These are phyloP conservation scores for Globisporangium acanthophoron DNA, from an alignment of 352 stramenopile species.

Conservation along the genomic window DNA sequence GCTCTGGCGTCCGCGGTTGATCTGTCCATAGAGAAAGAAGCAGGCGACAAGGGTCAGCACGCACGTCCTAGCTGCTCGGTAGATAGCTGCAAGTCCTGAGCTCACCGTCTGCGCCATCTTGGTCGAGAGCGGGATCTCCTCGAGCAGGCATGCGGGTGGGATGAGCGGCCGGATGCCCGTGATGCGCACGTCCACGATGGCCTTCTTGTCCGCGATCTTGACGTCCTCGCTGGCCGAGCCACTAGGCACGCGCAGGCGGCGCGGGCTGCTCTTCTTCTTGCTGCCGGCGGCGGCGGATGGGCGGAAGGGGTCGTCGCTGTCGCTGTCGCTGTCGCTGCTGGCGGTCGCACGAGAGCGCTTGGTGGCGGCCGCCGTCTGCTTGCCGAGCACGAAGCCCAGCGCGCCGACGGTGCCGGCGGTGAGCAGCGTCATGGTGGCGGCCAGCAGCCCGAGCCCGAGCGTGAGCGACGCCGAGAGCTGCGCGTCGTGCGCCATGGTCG, in stretches of 20 bases:
- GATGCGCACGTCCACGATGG: conserved; percentile 86
- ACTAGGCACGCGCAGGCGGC: conserved; percentile 58
- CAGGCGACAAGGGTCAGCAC: background rate
- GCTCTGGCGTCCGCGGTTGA: conserved; percentile 67
- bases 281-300: background rate
- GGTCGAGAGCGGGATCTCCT: conserved; percentile 76
- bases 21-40: conserved; percentile 15
- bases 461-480: conserved; percentile 45
- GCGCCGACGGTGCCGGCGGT: conserved; percentile 66
- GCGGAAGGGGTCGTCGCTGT: conserved; percentile 13
- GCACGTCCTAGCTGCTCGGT: no score
- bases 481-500: conserved; percentile 20
- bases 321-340: conserved; percentile 9
- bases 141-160: conserved; percentile 74
- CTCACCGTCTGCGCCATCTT: conserved; percentile 73
- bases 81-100: background rate
- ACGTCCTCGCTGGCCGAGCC: conserved; percentile 68
- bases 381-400: conserved; percentile 64
- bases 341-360: conserved; percentile 6
- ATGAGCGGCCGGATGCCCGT: conserved; percentile 81
- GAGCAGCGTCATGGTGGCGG: conserved; percentile 67
- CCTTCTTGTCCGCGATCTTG: conserved; percentile 81
- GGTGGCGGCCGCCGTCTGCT: conserved; percentile 20
- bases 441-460: conserved; percentile 58
- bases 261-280: conserved; percentile 16